A percentile compares a stretch with the other conserved stretches of the same genome.
These are phyloP conservation scores for Lentinula novae-zelandiae DNA, from an alignment of 1,284 basidiomycete species.

Conservation along the genomic window DNA sequence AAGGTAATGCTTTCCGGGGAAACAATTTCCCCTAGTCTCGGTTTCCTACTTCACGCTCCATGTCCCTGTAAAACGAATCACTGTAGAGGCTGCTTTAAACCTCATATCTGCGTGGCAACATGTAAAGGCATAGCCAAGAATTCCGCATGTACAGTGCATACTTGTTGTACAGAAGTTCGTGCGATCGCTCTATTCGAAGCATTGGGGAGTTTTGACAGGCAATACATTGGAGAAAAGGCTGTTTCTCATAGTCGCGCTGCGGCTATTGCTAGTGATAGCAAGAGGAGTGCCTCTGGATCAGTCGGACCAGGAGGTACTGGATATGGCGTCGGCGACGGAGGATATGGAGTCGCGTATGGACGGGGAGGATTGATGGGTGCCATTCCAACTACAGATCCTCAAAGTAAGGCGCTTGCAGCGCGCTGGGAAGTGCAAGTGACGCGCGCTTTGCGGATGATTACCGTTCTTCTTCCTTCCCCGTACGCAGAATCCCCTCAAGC, in stretches of 20 bases:
- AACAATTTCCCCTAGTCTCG: constrained; percentile 31
- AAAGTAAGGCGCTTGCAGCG: constrained; percentile 17
- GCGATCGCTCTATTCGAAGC: constrained; percentile 48
- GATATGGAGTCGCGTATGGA: not conserved
- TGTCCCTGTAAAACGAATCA: constrained; percentile 43
- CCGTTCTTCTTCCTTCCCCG: constrained; percentile 39
- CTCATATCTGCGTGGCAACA: constrained; percentile 30
- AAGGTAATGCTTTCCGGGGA: constrained; percentile 38
- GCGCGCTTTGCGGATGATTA: constrained; percentile 36
- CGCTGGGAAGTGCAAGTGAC: constrained; percentile 41
- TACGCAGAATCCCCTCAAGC: constrained; percentile 37
- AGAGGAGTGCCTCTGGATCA: constrained; percentile 20
- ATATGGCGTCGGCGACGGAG: constrained; percentile 29
- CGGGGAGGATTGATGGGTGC: not conserved
- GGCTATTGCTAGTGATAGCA: constrained; percentile 23
- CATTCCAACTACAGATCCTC: not conserved
- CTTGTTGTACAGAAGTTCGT: constrained; percentile 44
- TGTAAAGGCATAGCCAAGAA: constrained; percentile 39
- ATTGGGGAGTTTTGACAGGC: constrained; percentile 43
- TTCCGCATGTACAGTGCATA: constrained; percentile 29
- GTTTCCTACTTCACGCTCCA: constrained; percentile 36
- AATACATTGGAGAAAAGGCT: constrained; percentile 37
- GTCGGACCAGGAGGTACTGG: constrained; percentile 53
- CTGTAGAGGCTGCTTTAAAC: constrained; percentile 45
- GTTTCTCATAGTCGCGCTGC: constrained; percentile 35